A percentile compares a stretch with the other conserved stretches of the same genome.
phyloP scores from a whole-genome alignment of 108 stramenopile genomes.

The Nannochloropsis gaditana region DNA sequence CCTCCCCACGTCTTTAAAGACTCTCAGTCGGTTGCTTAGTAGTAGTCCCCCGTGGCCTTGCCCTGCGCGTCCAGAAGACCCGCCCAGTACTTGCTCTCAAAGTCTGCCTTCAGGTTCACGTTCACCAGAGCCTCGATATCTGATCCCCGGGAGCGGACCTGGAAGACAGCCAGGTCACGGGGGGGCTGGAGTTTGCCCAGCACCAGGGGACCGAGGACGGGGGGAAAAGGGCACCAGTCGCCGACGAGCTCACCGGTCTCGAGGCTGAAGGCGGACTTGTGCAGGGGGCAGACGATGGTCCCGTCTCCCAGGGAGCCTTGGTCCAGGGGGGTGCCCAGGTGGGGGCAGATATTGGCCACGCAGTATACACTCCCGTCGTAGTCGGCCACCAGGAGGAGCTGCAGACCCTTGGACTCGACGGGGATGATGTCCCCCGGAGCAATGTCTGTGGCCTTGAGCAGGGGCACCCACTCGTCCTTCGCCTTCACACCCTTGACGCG shows the following conservation, averaged over 20 bases:
- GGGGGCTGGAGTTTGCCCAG: conserved; percentile 89
- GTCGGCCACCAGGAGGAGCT: conserved; percentile 50
- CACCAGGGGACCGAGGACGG: conserved; percentile 67
- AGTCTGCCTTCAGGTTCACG: conserved; percentile 94
- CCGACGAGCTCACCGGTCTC: conserved; percentile 80
- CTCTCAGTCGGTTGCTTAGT: conserved; percentile 59
- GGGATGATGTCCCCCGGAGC: conserved; percentile 79
- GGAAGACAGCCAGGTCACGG: conserved; percentile 81
- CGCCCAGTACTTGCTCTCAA: conserved; percentile 92
- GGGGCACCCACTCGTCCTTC: conserved; percentile 52
- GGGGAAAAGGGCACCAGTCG: conserved; percentile 95
- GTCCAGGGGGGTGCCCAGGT: conserved; percentile 91
- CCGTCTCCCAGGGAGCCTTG: conserved; percentile 75
- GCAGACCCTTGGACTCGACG: conserved; percentile 66
- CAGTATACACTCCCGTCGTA: conserved; percentile 60
- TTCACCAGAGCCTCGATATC: conserved; percentile 86
- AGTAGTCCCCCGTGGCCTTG: conserved; percentile 96
- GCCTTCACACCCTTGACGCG: conserved; percentile 14
- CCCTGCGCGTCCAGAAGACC: conserved; percentile 96
- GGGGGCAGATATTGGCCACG: conserved; percentile 87
- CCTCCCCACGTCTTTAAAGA: background rate
- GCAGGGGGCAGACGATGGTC: conserved; percentile 88
- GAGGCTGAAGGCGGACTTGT: conserved; percentile 84
- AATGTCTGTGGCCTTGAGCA: conserved; percentile 63
- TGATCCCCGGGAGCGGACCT: conserved; percentile 75